A percentile compares a stretch with the other conserved stretches of the same genome.
These are phyloP conservation scores for Canariomyces notabilis DNA, from an alignment of 2,329 filamentous ascomycete genomes.

Conservation along the genomic window DNA sequence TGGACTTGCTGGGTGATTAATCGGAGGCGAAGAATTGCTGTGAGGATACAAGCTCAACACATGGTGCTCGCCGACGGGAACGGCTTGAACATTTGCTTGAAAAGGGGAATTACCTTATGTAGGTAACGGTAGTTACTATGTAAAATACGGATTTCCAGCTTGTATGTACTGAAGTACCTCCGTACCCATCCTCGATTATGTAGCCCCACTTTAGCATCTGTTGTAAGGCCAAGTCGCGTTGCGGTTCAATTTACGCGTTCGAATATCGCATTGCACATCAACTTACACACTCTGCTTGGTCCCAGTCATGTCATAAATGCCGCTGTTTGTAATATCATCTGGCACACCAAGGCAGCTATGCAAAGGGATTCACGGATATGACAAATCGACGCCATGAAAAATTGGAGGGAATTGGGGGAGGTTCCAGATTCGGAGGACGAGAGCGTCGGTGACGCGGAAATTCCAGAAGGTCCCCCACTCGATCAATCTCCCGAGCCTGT, in stretches of 20 bases:
- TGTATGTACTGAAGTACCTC: too few relatives aligned
- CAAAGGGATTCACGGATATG: constrained; percentile 17
- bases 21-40: constrained; percentile 1
- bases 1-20: background rate
- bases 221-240: constrained; percentile 21
- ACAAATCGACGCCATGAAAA: constrained; percentile 33
- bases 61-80: too few relatives aligned
- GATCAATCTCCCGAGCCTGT: constrained; percentile 1
- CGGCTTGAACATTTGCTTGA: too few relatives aligned
- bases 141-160: too few relatives aligned
- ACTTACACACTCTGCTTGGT: background rate
- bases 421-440: constrained; percentile 50
- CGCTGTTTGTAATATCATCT: background rate
- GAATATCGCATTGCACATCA: background rate
- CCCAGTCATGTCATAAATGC: background rate
- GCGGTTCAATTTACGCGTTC: constrained; percentile 19
- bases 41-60: too few relatives aligned
- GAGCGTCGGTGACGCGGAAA: constrained; percentile 33
- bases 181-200: too few relatives aligned
- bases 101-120: too few relatives aligned
- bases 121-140: too few relatives aligned
- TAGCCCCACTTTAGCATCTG: constrained; percentile 13
- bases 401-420: constrained; percentile 47
- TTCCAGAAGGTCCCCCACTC: constrained; percentile 1
- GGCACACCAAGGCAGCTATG: constrained; percentile 1